phyloP scores from a whole-genome alignment of 441 rosid genomes.

The Eutrema salsugineum region DNA sequence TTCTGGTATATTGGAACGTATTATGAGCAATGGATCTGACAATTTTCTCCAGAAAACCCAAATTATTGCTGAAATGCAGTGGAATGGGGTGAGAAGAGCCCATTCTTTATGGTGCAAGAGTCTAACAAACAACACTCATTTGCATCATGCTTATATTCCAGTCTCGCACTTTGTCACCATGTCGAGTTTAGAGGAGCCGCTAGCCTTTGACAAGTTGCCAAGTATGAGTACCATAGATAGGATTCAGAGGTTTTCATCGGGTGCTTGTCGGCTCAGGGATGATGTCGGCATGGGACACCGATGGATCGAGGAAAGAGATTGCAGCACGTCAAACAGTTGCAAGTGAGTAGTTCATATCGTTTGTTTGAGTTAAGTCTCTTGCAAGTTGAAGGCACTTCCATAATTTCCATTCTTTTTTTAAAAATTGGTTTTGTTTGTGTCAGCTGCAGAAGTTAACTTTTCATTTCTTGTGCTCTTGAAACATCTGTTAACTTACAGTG shows the following conservation, averaged over 20 bases:
- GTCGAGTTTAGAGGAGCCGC: slow-evolving; percentile 97
- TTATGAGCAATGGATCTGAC: slow-evolving; percentile 12
- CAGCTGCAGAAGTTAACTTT: too few relatives aligned
- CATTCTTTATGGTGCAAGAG: slow-evolving; percentile 21
- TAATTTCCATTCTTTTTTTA: too few relatives aligned
- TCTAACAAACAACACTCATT: slow-evolving; percentile 17
- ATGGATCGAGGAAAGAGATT: slow-evolving; percentile 82
- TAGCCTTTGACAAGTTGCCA: slow-evolving; percentile 82
- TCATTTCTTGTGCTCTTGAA: not conserved
- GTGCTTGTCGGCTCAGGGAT: slow-evolving; percentile 70
- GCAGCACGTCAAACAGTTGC: slow-evolving; percentile 75
- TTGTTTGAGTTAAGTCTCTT: not conserved
- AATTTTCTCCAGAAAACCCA: slow-evolving; percentile 27
- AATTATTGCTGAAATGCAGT: slow-evolving; percentile 29
- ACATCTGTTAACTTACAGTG: slow-evolving; percentile 43
- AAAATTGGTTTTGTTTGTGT: too few relatives aligned
- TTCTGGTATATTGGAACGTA: not conserved
- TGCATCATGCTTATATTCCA: slow-evolving; percentile 37
- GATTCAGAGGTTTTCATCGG: slow-evolving; percentile 78
- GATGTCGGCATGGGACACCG: slow-evolving; percentile 70
- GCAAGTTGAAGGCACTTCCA: not conserved
- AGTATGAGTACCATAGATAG: slow-evolving; percentile 85
- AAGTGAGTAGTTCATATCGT: slow-evolving; percentile 37
- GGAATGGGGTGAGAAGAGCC: slow-evolving; percentile 27
- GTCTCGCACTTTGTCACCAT: slow-evolving; percentile 42